Base-by-base conservation (phyloP, 768 basidiomycete species). In the Lentinula sp. region DNA sequence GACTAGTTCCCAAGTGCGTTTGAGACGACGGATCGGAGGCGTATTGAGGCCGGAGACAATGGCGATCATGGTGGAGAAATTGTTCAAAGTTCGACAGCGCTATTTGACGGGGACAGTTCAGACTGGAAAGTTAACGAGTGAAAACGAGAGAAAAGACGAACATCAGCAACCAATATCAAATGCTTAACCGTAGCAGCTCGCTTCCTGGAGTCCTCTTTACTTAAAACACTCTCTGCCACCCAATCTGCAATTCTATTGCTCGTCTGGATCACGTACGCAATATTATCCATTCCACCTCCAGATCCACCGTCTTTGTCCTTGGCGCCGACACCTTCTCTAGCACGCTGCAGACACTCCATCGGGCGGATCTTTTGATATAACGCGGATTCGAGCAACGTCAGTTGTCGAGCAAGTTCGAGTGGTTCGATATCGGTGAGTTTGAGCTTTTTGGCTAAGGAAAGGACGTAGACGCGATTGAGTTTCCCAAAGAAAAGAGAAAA, bases 21-120 rank as follows among this genome's bases (percentile, higher is more conserved):
- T 95, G 62, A 98, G 78, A 8, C 96, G 86, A 48, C 90, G 87
- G 63, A 98, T 95, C 12, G 94, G 93, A 18, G 96, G 91, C 0
- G 93, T 93, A 66, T 96, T 95, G 57, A 98, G 79, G 6, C 95
- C 96, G 13, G 96, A 96, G 41, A 95, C 87, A 60, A 98, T 91
- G 37, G 95, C 94, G 61, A 94, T 92, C 88, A 98, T 93, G n/a
- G 88, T 91, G 18, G 95, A 95, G 75, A 93, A 98, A 74, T 98
- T 98, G 72, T 95, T 91, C 65, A 98, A 75, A 16, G 75, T 73
- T 50, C 93, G 90, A 71, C 95, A 96, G 35, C 92, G 91, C 95
- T 98, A 64, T 60, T 51, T 28, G 28, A 28, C 28, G 28, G 28
- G 28, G 28, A 28, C 54, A 20, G 56, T 68, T 33, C 61, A 46